These are phyloP conservation scores for Rhodotorula sp. DNA, from an alignment of 1,284 basidiomycete species.

Conservation along the genomic window DNA sequence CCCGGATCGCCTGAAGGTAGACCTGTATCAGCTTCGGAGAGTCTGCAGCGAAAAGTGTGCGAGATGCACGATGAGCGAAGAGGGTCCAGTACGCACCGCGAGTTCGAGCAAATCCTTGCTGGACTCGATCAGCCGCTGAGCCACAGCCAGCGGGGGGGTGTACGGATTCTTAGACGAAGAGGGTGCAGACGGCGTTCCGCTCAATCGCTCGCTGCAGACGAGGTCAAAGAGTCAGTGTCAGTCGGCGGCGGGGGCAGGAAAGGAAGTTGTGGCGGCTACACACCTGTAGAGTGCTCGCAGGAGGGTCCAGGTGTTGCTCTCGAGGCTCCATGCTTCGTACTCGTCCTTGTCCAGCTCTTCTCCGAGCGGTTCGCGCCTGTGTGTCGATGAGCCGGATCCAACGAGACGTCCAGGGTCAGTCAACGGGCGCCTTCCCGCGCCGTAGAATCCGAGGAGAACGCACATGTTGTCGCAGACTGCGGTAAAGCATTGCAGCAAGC, in stretches of 20 bases:
- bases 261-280: constrained; percentile 17
- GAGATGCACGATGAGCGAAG: not conserved
- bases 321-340: constrained; percentile 63
- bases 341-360: constrained; percentile 54
- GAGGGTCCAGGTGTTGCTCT: constrained; percentile 76
- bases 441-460: not conserved
- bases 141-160: constrained; percentile 68
- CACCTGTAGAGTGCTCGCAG: constrained; percentile 61
- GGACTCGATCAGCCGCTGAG: constrained; percentile 64
- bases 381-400: no score
- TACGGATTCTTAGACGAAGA: constrained; percentile 62
- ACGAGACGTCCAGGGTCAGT: no score
- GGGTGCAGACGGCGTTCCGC: constrained; percentile 4
- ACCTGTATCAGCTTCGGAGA: not conserved
- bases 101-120: constrained; percentile 66
- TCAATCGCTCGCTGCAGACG: constrained; percentile 30
- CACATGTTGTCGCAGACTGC: constrained; percentile 1
- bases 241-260: not conserved
- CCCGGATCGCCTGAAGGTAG: constrained; percentile 57
- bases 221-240: not conserved
- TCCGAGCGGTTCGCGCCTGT: constrained; percentile 4
- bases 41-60: not conserved
- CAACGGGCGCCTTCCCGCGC: not conserved
- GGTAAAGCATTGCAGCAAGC: not conserved
- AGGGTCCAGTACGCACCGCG: constrained; percentile 52